Conservation (phyloP, 2,329 filamentous ascomycete species). For the Trichoderma asperellum region DNA sequence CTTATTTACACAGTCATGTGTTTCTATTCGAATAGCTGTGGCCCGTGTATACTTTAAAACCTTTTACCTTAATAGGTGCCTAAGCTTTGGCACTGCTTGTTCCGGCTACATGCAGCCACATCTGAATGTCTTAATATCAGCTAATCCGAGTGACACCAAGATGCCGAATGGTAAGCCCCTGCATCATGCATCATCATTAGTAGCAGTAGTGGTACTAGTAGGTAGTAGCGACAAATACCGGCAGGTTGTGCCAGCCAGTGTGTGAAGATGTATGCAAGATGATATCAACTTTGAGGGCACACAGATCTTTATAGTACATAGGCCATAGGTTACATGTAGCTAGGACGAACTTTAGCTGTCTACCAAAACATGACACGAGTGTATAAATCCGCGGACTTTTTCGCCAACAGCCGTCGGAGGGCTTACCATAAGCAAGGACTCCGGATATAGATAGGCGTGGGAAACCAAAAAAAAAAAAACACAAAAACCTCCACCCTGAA, state of each 20-base stretch:
- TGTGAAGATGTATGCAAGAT: background rate
- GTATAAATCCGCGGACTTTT: background rate
- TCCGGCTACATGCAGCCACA: background rate
- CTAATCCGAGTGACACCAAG: too few relatives aligned
- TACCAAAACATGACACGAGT: too few relatives aligned
- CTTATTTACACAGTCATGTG: too few relatives aligned
- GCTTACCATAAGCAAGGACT: background rate
- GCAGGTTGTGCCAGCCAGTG: background rate
- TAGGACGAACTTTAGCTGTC: background rate
- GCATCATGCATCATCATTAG: too few relatives aligned
- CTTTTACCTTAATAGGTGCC: background rate
- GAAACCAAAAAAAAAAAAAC: background rate
- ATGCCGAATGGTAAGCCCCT: too few relatives aligned
- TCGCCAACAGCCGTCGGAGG: background rate
- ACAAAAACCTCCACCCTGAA: background rate
- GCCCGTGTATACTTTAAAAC: background rate
- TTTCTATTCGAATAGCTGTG: too few relatives aligned
- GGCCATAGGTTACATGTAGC: too few relatives aligned
- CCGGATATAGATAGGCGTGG: background rate
- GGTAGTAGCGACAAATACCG: background rate
- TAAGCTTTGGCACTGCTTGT: background rate
- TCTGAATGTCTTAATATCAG: background rate
- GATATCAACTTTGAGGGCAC: background rate
- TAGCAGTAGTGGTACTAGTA: too few relatives aligned
- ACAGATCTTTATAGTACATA: background rate